phyloP scores from a whole-genome alignment of 208 protist species.

The Trypanosoma platydactyli region DNA sequence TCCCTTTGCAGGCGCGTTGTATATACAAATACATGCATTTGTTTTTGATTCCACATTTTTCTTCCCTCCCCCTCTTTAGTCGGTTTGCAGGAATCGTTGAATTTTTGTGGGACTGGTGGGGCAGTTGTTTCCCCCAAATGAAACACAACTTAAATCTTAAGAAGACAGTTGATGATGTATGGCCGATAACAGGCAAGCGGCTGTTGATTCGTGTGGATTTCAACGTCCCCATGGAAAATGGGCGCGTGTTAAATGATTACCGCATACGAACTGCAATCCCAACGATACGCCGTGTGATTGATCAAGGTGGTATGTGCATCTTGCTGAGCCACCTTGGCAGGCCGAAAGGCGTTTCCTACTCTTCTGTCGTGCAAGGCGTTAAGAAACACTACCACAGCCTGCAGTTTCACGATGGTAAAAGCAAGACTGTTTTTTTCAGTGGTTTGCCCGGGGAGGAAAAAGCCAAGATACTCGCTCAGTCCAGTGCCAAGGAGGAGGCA shows the following conservation, averaged over 20 bases:
- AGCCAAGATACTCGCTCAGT: slow-evolving; percentile 57
- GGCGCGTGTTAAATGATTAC: slow-evolving; percentile 92
- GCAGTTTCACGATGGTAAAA: slow-evolving; percentile 48
- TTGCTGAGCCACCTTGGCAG: slow-evolving; percentile 97
- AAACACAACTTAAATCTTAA: slow-evolving; percentile 46
- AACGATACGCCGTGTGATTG: slow-evolving; percentile 95
- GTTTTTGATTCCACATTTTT: slow-evolving; percentile 14
- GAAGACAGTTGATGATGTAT: slow-evolving; percentile 85
- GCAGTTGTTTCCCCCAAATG: slow-evolving; percentile 18
- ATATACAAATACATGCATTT: too few species aligned
- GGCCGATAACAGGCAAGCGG: slow-evolving; percentile 91
- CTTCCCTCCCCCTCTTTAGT: neutral
- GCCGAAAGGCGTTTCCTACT: slow-evolving; percentile 90
- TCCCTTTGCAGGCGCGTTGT: too few species aligned
- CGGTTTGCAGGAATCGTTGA: too few species aligned
- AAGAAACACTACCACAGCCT: slow-evolving; percentile 28
- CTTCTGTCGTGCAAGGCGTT: slow-evolving; percentile 33
- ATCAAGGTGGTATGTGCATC: slow-evolving; percentile 88
- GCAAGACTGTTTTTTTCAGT: slow-evolving; percentile 77
- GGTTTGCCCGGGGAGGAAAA: slow-evolving; percentile 66
- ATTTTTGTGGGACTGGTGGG: too few species aligned
- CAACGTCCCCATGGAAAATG: slow-evolving; percentile 95
- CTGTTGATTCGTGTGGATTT: slow-evolving; percentile 97
- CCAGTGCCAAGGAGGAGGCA: slow-evolving; percentile 42
- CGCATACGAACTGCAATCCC: slow-evolving; percentile 95